A percentile compares a stretch with the other conserved stretches of the same genome.
Conservation (phyloP, 208 protist genomes). For the Spongospora subterranea region DNA sequence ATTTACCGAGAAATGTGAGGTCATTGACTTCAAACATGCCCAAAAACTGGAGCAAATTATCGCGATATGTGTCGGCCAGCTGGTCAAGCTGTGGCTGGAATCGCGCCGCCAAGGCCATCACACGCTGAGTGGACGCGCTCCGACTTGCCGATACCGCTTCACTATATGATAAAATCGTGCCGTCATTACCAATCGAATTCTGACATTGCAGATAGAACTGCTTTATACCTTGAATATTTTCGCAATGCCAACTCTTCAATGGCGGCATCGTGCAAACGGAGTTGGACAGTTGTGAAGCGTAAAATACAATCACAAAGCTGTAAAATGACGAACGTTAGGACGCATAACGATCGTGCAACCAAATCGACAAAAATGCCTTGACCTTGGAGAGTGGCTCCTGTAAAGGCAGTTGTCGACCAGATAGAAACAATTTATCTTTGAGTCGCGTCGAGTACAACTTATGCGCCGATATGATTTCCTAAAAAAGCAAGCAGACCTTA, state of each 20-base stretch:
- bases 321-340: background rate
- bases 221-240: background rate
- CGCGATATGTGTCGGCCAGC: background rate
- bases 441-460: background rate
- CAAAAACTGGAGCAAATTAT: background rate
- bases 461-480: background rate
- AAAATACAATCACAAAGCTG: constrained; percentile 47
- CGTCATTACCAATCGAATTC: background rate
- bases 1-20: background rate
- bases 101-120: background rate
- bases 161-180: too few species aligned
- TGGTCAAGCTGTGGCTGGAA: background rate
- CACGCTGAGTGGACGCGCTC: background rate
- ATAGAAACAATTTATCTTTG: background rate
- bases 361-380: too few species aligned
- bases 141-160: too few species aligned
- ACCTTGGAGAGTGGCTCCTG: background rate
- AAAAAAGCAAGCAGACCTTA: background rate
- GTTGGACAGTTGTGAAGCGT: background rate
- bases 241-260: background rate
- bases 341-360: background rate
- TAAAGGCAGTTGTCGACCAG: background rate
- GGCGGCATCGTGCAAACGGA: constrained; percentile 17
- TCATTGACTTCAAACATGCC: background rate
- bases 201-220: background rate